phyloP scores from a whole-genome alignment of 805 yeast species.

The Blastobotrys americana region DNA sequence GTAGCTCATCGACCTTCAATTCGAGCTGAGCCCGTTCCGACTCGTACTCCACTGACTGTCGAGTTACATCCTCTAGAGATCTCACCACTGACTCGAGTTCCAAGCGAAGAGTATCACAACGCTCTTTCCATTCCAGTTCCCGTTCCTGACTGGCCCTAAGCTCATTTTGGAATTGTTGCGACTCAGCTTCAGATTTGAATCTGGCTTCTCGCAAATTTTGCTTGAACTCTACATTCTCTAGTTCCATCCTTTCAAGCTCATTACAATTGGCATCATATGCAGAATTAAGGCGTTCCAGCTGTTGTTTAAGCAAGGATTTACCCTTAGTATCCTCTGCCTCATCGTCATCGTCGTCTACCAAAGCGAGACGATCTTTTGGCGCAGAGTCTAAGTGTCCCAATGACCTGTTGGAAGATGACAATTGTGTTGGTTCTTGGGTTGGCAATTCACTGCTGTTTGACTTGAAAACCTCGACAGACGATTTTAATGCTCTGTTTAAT shows the following conservation, averaged over 20 bases:
- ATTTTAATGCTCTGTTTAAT: not conserved
- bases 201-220: constrained; percentile 18
- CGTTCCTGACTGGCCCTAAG: constrained; percentile 19
- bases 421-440: too few relatives aligned
- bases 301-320: constrained; percentile 14
- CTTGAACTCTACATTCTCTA: constrained; percentile 23
- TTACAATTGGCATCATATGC: constrained; percentile 19
- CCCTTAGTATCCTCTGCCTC: constrained; percentile 5
- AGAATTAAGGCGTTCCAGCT: constrained; percentile 14
- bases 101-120: constrained; percentile 25
- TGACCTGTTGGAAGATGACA: too few relatives aligned
- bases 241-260: constrained; percentile 21
- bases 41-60: constrained; percentile 32
- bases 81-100: constrained; percentile 29
- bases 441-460: constrained; percentile 3
- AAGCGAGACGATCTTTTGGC: not conserved
- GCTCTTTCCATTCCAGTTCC: constrained; percentile 24
- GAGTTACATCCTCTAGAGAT: constrained; percentile 32
- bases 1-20: constrained; percentile 20
- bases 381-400: not conserved
- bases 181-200: constrained; percentile 21
- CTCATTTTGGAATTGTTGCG: constrained; percentile 21
- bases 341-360: not conserved
- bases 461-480: constrained; percentile 5
- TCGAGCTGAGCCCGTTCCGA: constrained; percentile 27